A percentile compares a stretch with the other conserved stretches of the same genome.
phyloP scores from a whole-genome alignment of 1,284 basidiomycete species.

The Retiboletus flavoniger region DNA sequence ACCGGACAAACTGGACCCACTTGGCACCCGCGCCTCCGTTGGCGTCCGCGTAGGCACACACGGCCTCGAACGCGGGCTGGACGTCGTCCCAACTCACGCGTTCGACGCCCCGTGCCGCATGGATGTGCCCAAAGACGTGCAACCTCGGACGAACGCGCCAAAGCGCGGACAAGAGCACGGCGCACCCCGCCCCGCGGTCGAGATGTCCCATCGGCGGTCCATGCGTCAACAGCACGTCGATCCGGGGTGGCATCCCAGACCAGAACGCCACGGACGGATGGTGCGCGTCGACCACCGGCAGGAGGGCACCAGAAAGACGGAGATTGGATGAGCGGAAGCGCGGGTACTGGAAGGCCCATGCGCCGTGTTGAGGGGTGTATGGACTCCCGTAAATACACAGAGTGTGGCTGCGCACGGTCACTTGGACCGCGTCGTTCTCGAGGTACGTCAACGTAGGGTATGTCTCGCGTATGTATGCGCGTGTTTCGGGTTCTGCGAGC shows the following conservation, averaged over 20 bases:
- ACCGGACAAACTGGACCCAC: conserved; percentile 9
- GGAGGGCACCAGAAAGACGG: not conserved
- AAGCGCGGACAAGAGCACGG: conserved; percentile 9
- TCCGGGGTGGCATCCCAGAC: conserved; percentile 7
- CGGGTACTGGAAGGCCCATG: conserved; percentile 19
- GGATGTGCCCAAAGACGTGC: conserved; percentile 18
- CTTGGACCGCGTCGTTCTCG: conserved; percentile 14
- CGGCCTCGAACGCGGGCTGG: conserved; percentile 12
- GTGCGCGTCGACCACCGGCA: not conserved
- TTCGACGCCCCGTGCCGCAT: conserved; percentile 4
- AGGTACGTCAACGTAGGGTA: conserved; percentile 19
- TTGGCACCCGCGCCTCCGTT: not conserved
- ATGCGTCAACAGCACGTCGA: conserved; percentile 18
- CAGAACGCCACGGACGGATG: conserved; percentile 9
- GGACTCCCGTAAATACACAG: conserved; percentile 26
- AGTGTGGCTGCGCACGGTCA: conserved; percentile 12
- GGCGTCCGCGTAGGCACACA: conserved; percentile 5
- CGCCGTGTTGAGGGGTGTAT: conserved; percentile 19
- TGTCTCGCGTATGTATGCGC: conserved; percentile 4
- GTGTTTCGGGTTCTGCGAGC: conserved; percentile 14
- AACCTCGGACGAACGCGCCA: conserved; percentile 18
- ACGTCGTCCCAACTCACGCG: conserved; percentile 16
- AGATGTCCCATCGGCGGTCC: conserved; percentile 16
- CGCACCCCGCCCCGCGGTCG: conserved; percentile 9
- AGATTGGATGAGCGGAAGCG: conserved; percentile 4